Evolutionary conservation across 305 asterid genomes (phyloP).

Genomic region (Ajuga reptans): DNA sequence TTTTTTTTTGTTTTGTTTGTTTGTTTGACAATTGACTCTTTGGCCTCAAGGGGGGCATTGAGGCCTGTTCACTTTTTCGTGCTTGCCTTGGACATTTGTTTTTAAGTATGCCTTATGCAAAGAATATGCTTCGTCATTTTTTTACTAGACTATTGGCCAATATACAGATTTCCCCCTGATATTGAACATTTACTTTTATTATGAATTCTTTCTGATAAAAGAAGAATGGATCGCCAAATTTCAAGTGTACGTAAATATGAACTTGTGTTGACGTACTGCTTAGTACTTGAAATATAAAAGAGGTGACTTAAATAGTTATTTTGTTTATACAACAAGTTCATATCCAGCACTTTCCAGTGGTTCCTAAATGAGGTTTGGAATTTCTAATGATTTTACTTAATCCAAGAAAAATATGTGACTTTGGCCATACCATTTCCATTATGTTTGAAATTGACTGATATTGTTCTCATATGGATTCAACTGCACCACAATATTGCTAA

Average conservation of each 20-base stretch:
- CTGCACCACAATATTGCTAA: background rate
- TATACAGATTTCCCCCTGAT: background rate
- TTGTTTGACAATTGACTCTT: no score
- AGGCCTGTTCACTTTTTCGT: background rate
- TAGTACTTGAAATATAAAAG: background rate
- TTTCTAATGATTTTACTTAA: background rate
- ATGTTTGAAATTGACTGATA: slow-evolving; percentile 1
- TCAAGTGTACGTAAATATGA: background rate
- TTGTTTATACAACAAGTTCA: background rate
- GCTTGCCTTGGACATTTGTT: background rate
- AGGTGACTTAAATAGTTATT: background rate
- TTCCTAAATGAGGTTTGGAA: background rate
- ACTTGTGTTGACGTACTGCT: background rate
- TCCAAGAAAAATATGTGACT: background rate
- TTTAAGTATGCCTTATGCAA: background rate
- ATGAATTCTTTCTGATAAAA: background rate
- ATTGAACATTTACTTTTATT: background rate
- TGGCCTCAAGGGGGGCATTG: background rate
- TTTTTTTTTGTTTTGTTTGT: no score
- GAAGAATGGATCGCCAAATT: background rate
- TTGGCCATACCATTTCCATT: background rate
- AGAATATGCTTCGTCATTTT: background rate
- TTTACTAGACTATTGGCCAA: background rate
- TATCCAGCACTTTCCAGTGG: background rate
- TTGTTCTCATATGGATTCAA: background rate